Evolutionary conservation across 371 early-diverging fungal genomes (phyloP), one percentile per base, ranked within the genome.

Genomic region (Smittium culicis): DNA sequence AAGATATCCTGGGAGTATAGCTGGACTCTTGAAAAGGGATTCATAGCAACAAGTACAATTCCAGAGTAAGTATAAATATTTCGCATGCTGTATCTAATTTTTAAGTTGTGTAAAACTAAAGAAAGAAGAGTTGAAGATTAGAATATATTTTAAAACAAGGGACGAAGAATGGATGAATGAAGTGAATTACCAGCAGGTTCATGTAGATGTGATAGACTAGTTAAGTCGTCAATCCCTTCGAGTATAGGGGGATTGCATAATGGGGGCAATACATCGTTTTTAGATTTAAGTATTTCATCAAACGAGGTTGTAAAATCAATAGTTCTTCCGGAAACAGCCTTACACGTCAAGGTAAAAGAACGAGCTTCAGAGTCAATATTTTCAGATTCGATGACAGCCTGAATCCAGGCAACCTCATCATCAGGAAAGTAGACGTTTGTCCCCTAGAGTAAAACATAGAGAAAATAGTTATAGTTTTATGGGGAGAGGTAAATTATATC

Each of bases 41-140:
- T 99, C 71, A 93, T 86, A 35, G 99, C 96, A 64, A 99, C 92
- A 71, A 99, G 80, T 61, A 99, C 97, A 66, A 97, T 92, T 61
- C 99, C 99, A 30, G 98, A 96, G 73, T 96, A 98, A n/a, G 99
- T 99, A 77, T 99, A 99, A 68, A 96, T 94, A 76, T 87, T 88
- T 70, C 88, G 87, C 73, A 91, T 90, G 17, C 80, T 77, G 71
- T 94, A 97, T 61, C 96, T 86, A 2, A 90, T 83, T 54, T 81
- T 80, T 70, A 96, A 88, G 71, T 91, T 94, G 77, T 93, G 88
- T 68, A 96, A 81, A 45, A 45, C 45, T 45, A 45, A 45, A 11
- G 20, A 20, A 45, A 45, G 20, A 20, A 45, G 20, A 45, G 20
- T 5, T 5, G 20, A 45, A 20, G 45, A 11, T 11, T 20, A 45